Conservation (phyloP, 805 yeast genomes). For the Zygosaccharomyces lentus region DNA sequence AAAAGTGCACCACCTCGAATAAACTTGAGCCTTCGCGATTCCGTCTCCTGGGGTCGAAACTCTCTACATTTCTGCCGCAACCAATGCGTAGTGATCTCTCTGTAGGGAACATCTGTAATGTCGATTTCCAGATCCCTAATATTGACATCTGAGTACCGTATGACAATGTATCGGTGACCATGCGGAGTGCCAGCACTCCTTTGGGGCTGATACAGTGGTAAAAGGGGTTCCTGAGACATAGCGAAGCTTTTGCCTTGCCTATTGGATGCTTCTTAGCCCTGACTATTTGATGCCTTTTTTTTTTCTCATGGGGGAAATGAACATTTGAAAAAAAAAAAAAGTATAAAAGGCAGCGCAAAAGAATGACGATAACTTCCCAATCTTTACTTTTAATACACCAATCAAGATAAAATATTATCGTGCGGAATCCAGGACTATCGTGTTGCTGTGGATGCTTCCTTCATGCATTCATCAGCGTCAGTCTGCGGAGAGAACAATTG, state of each 20-base stretch:
- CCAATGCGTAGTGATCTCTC: conserved; percentile 26
- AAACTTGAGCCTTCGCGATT: conserved; percentile 24
- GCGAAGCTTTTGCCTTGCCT: not conserved
- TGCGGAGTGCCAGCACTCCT: not conserved
- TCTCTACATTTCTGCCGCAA: conserved; percentile 30
- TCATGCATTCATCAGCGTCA: conserved; percentile 2
- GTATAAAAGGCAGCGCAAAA: conserved; percentile 5
- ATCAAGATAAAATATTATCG: conserved; percentile 36
- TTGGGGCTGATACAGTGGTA: conserved; percentile 14
- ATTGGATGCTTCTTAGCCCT: conserved; percentile 8
- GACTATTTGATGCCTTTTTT: conserved; percentile 12
- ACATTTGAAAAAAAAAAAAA: conserved; percentile 2
- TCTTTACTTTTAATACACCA: conserved; percentile 7
- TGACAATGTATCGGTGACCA: conserved; percentile 16
- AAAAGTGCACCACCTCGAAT: conserved; percentile 30
- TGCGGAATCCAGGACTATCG: conserved; percentile 79
- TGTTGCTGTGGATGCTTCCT: conserved; percentile 48
- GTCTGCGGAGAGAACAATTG: conserved; percentile 53
- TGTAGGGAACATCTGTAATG: conserved; percentile 23
- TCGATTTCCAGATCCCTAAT: conserved; percentile 28
- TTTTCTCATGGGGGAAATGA: not conserved
- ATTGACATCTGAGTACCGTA: conserved; percentile 30
- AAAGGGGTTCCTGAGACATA: conserved; percentile 25
- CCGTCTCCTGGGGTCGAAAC: conserved; percentile 17
- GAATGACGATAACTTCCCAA: not conserved